Percentiles rank a stretch among this genome's conserved stretches.
These are phyloP conservation scores for Uronychia binucleata DNA, from an alignment of 73 alveolate genomes.

Conservation along the genomic window DNA sequence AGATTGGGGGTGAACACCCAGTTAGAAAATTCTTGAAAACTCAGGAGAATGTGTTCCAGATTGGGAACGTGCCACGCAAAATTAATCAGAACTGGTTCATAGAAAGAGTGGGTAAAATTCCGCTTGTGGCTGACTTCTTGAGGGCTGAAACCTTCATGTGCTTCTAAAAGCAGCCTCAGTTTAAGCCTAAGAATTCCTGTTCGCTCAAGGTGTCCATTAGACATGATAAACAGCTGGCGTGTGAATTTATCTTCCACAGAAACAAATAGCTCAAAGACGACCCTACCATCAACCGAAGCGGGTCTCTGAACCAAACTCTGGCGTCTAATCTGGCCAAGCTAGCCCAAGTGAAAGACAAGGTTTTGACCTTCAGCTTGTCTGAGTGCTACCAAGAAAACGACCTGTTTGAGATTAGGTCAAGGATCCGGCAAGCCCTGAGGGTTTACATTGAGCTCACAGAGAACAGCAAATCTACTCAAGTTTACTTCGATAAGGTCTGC, in stretches of 20 bases:
- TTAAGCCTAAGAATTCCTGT: not conserved
- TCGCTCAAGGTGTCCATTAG: not conserved
- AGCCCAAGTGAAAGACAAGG: not conserved
- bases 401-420: not conserved
- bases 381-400: not conserved
- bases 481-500: too few species aligned
- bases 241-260: not conserved
- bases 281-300: not conserved
- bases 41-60: constrained; percentile 29
- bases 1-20: not conserved
- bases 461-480: too few species aligned
- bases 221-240: not conserved
- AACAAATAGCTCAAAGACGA: not conserved
- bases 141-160: constrained; percentile 43
- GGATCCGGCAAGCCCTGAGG: not conserved
- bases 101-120: constrained; percentile 19
- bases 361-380: not conserved
- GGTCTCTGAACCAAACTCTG: not conserved
- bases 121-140: constrained; percentile 41
- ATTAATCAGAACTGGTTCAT: constrained; percentile 36
- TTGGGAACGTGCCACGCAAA: constrained; percentile 22
- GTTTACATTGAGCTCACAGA: not conserved
- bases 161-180: not conserved
- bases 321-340: not conserved
- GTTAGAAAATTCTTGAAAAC: constrained; percentile 28